Evolutionary conservation across 2,329 filamentous ascomycete genomes (phyloP).

Genomic region (Volutella citrinella): DNA sequence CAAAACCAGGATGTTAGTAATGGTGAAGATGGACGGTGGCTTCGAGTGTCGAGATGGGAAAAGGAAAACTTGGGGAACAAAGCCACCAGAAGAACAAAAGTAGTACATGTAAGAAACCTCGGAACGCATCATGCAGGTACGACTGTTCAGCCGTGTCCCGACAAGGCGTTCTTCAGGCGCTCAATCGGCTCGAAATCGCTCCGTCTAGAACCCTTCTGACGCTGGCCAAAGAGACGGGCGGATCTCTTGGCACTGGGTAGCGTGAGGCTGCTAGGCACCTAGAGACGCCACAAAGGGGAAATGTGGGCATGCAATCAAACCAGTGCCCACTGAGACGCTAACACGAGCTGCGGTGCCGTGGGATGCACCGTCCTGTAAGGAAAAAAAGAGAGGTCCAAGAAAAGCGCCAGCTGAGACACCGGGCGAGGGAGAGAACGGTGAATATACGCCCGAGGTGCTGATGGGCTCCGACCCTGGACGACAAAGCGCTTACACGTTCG

Average conservation of each 20-base stretch:
- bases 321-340: slow-evolving; percentile 10
- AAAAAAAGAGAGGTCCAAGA: too few species aligned
- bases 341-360: too few species aligned
- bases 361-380: too few species aligned
- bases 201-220: slow-evolving; percentile 23
- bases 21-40: too few species aligned
- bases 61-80: slow-evolving; percentile 4
- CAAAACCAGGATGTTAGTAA: too few species aligned
- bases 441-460: background rate
- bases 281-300: slow-evolving; percentile 24
- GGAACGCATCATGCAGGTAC: too few species aligned
- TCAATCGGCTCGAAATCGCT: too few species aligned
- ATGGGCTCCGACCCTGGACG: background rate
- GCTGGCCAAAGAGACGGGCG: slow-evolving; percentile 13
- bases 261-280: slow-evolving; percentile 20
- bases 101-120: background rate
- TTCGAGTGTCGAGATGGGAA: slow-evolving; percentile 11
- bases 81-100: slow-evolving; percentile 6
- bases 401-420: slow-evolving; percentile 15
- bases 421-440: slow-evolving; percentile 3
- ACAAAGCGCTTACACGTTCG: too few species aligned
- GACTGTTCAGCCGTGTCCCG: too few species aligned
- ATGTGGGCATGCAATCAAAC: slow-evolving; percentile 26
- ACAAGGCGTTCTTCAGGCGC: too few species aligned
- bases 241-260: slow-evolving; percentile 18